Percentiles rank a stretch among this genome's conserved stretches.
These are phyloP conservation scores for Penicillium sp. DNA, from an alignment of 2,329 filamentous ascomycete genomes.

Conservation along the genomic window DNA sequence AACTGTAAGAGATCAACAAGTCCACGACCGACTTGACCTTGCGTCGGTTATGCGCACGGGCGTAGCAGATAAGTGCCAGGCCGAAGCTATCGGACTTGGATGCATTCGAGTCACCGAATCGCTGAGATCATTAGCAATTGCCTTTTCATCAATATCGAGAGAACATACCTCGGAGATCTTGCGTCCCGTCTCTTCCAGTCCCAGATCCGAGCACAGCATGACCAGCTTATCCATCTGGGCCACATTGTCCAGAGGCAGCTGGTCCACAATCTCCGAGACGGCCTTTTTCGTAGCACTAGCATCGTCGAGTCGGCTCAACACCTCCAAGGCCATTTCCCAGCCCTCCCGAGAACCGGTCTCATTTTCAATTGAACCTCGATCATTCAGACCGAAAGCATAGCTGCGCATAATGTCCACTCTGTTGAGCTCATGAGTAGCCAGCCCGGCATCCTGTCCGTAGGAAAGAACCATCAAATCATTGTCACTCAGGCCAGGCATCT, in stretches of 20 bases:
- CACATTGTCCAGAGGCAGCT: slow-evolving; percentile 69
- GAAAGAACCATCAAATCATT: slow-evolving; percentile 84
- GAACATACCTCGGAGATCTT: slow-evolving; percentile 74
- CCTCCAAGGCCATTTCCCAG: slow-evolving; percentile 84
- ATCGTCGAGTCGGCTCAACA: slow-evolving; percentile 79
- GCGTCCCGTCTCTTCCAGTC: slow-evolving; percentile 74
- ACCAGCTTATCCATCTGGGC: slow-evolving; percentile 79
- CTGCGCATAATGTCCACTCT: slow-evolving; percentile 76
- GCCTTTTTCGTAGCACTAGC: slow-evolving; percentile 67
- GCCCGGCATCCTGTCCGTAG: slow-evolving; percentile 58
- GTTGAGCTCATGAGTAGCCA: slow-evolving; percentile 51
- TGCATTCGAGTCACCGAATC: slow-evolving; percentile 76
- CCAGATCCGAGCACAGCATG: slow-evolving; percentile 71
- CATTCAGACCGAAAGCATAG: slow-evolving; percentile 67
- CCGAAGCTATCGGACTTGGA: slow-evolving; percentile 75
- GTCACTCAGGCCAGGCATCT: slow-evolving; percentile 67
- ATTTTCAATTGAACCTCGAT: slow-evolving; percentile 35
- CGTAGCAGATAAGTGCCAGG: slow-evolving; percentile 85
- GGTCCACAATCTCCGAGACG: slow-evolving; percentile 70
- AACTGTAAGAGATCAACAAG: slow-evolving; percentile 79
- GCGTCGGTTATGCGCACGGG: slow-evolving; percentile 71
- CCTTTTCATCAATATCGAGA: not conserved
- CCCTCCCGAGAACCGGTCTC: slow-evolving; percentile 58
- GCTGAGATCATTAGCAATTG: slow-evolving; percentile 49
- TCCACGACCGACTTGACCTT: slow-evolving; percentile 86